phyloP scores from a whole-genome alignment of 2,329 filamentous ascomycete species.

The Nigrograna mackinnonii region DNA sequence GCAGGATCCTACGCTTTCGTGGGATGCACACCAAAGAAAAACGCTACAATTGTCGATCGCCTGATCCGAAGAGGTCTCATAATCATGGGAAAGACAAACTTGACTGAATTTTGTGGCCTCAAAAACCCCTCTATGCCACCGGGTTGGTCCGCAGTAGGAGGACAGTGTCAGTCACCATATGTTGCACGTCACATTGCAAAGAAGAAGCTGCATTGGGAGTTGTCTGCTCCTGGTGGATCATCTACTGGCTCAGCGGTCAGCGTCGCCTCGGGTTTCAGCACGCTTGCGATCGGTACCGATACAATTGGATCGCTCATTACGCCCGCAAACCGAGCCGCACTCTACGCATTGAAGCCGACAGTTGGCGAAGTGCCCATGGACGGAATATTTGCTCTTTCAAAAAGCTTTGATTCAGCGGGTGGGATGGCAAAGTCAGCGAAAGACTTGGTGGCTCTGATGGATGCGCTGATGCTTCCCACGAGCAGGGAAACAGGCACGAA shows the following conservation, averaged over 20 bases:
- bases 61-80: conserved; percentile 44
- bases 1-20: conserved; percentile 42
- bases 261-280: conserved; percentile 45
- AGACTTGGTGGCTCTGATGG: conserved; percentile 36
- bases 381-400: conserved; percentile 37
- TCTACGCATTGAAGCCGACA: conserved; percentile 45
- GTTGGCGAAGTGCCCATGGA: conserved; percentile 40
- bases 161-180: conserved; percentile 43
- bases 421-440: conserved; percentile 41
- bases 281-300: conserved; percentile 45
- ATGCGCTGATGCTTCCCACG: conserved; percentile 36
- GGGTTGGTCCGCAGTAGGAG: conserved; percentile 46
- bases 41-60: conserved; percentile 41
- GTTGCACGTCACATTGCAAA: conserved; percentile 42
- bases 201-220: conserved; percentile 38
- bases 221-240: conserved; percentile 41
- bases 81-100: conserved; percentile 47
- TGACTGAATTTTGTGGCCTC: conserved; percentile 43
- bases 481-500: conserved; percentile 26
- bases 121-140: conserved; percentile 41
- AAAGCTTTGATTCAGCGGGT: conserved; percentile 37
- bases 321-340: conserved; percentile 42
- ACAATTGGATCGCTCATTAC: conserved; percentile 43
- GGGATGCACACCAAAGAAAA: conserved; percentile 39
- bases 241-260: conserved; percentile 43